phyloP scores from a whole-genome alignment of 1,284 basidiomycete genomes.

The Malassezia vespertilionis region DNA sequence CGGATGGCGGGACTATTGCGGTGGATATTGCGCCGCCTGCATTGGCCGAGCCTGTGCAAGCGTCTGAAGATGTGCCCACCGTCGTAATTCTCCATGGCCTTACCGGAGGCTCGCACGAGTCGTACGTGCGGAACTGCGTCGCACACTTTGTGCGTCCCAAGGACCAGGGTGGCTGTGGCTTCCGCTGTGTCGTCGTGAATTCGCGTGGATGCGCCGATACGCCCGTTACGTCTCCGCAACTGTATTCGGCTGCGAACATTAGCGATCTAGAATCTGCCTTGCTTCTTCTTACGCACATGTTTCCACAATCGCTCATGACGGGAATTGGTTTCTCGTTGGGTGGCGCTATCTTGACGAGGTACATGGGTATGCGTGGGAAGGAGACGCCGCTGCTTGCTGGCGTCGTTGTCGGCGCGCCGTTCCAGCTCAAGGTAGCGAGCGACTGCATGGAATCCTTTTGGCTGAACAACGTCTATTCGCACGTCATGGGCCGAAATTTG shows the following conservation, averaged over 20 bases:
- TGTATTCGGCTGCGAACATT: conserved; percentile 70
- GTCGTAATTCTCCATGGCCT: conserved; percentile 42
- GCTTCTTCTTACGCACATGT: conserved; percentile 62
- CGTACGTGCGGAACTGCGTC: conserved; percentile 40
- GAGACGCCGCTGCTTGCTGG: conserved; percentile 59
- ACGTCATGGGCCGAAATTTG: conserved; percentile 70
- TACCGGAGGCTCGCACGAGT: conserved; percentile 42
- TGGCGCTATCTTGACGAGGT: conserved; percentile 80
- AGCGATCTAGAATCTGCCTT: conserved; percentile 74
- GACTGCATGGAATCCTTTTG: conserved; percentile 53
- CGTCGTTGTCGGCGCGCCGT: conserved; percentile 69
- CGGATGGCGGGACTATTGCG: conserved; percentile 40
- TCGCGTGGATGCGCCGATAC: conserved; percentile 87
- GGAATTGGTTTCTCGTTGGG: conserved; percentile 90
- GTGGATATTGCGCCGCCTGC: conserved; percentile 32
- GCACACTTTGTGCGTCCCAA: conserved; percentile 31
- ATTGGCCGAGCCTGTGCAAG: conserved; percentile 19
- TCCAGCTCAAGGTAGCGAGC: conserved; percentile 57
- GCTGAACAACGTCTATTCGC: conserved; percentile 65
- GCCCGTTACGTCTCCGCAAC: conserved; percentile 59
- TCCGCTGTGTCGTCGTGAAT: conserved; percentile 37
- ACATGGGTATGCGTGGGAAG: conserved; percentile 75
- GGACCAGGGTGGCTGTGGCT: conserved; percentile 54
- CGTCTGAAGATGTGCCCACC: conserved; percentile 23
- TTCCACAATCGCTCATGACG: conserved; percentile 68